These are phyloP conservation scores for Nidularia pulvinata DNA, from an alignment of 768 basidiomycete genomes.

Conservation along the genomic window DNA sequence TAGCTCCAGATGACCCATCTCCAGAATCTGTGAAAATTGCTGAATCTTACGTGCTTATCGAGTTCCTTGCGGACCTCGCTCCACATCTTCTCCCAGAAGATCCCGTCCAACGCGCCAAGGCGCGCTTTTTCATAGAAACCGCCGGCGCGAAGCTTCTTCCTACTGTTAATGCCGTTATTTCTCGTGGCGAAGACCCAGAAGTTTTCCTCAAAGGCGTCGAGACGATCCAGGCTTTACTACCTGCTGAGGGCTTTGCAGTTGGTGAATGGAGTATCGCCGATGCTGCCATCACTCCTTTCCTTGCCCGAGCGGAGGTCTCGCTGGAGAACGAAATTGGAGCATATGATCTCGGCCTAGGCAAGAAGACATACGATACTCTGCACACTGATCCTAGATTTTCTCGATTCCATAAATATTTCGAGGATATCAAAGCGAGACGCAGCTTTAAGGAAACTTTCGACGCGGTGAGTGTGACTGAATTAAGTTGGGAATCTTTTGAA, in stretches of 20 bases:
- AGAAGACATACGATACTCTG: slow-evolving; percentile 38
- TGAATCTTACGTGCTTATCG: slow-evolving; percentile 66
- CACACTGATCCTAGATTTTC: slow-evolving; percentile 43
- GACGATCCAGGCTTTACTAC: slow-evolving; percentile 47
- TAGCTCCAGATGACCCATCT: slow-evolving; percentile 54
- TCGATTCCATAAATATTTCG: too few relatives aligned
- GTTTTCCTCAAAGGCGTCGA: slow-evolving; percentile 41
- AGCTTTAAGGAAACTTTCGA: too few relatives aligned
- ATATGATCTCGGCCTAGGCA: slow-evolving; percentile 47
- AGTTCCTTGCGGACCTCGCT: slow-evolving; percentile 65
- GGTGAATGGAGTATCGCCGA: slow-evolving; percentile 65
- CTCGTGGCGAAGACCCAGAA: slow-evolving; percentile 36
- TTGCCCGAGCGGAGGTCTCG: slow-evolving; percentile 46
- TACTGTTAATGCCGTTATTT: slow-evolving; percentile 29
- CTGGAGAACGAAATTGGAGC: slow-evolving; percentile 51
- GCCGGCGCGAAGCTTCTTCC: slow-evolving; percentile 44
- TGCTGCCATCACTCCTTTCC: slow-evolving; percentile 57
- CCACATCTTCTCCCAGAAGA: slow-evolving; percentile 55
- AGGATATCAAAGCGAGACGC: too few relatives aligned
- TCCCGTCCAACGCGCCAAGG: slow-evolving; percentile 55
- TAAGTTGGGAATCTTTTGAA: too few relatives aligned
- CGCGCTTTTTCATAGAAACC: slow-evolving; percentile 63
- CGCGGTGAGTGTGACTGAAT: too few relatives aligned
- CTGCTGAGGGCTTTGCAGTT: slow-evolving; percentile 41
- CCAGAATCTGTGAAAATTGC: slow-evolving; percentile 59